A percentile compares a stretch with the other conserved stretches of the same genome.
These are phyloP conservation scores for Phoma sp. DNA, from an alignment of 2,329 filamentous ascomycete species.

Conservation along the genomic window DNA sequence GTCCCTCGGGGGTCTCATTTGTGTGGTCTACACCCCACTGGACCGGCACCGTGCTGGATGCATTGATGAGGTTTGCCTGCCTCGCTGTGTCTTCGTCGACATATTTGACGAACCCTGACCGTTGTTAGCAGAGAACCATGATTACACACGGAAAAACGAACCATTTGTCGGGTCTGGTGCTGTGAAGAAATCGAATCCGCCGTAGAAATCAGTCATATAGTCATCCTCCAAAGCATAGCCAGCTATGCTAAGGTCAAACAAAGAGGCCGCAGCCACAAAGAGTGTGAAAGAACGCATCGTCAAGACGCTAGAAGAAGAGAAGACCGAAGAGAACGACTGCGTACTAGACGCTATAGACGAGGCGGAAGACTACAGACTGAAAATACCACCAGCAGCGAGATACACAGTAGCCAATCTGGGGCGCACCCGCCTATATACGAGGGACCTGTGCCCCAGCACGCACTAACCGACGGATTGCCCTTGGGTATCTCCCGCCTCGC, in stretches of 20 bases:
- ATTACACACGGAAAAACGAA: conserved; percentile 1
- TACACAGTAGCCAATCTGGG: conserved; percentile 20
- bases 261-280: conserved; percentile 41
- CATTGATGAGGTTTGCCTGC: conserved; percentile 50
- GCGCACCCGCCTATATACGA: conserved; percentile 15
- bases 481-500: not conserved
- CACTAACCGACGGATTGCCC: conserved; percentile 1
- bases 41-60: conserved; percentile 41
- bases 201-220: conserved; percentile 55
- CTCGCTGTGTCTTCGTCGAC: conserved; percentile 49
- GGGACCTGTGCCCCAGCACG: not conserved
- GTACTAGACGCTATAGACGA: conserved; percentile 44
- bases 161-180: conserved; percentile 55
- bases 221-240: conserved; percentile 52
- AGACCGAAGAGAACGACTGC: conserved; percentile 32
- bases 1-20: conserved; percentile 48
- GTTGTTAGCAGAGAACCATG: conserved; percentile 9
- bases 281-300: conserved; percentile 47
- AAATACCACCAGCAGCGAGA: conserved; percentile 28
- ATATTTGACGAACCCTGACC: conserved; percentile 50
- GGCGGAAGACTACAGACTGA: conserved; percentile 25
- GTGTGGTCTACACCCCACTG: conserved; percentile 57
- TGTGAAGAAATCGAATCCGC: conserved; percentile 54
- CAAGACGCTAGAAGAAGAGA: conserved; percentile 31
- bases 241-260: conserved; percentile 48